Conservation (phyloP, 495 filamentous ascomycete species). For the Bombardia bombarda region DNA sequence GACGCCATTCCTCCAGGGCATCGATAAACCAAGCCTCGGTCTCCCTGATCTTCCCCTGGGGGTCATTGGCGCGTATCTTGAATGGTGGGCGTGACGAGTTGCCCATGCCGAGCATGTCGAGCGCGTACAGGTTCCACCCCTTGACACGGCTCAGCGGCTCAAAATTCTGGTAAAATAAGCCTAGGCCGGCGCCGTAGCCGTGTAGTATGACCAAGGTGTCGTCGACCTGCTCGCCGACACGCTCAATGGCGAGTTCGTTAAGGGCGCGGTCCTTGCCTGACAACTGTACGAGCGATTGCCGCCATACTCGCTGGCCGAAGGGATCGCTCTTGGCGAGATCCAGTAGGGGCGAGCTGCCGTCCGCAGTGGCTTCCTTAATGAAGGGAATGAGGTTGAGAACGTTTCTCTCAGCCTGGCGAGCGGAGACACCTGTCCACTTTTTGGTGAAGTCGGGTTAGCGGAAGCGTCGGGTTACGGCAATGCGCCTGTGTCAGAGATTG, state of each 20-base stretch:
- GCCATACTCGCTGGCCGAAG: constrained; percentile 78
- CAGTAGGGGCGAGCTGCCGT: constrained; percentile 20
- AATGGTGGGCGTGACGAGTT: constrained; percentile 80
- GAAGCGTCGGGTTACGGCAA: no score
- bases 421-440: constrained; percentile 75
- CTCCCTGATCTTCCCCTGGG: constrained; percentile 74
- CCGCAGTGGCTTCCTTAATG: constrained; percentile 61
- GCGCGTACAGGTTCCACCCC: constrained; percentile 84
- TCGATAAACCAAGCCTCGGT: constrained; percentile 96
- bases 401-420: constrained; percentile 79
- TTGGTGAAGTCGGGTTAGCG: no score
- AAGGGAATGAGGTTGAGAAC: constrained; percentile 85
- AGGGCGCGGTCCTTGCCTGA: constrained; percentile 78
- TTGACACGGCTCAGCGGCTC: constrained; percentile 67
- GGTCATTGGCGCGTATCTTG: constrained; percentile 71
- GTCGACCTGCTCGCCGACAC: constrained; percentile 68
- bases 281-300: constrained; percentile 74
- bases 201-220: constrained; percentile 93
- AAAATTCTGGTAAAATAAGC: constrained; percentile 97
- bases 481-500: no score
- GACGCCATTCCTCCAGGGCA: constrained; percentile 90
- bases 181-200: constrained; percentile 90
- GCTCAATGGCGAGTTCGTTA: constrained; percentile 89
- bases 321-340: constrained; percentile 57
- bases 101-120: constrained; percentile 94